phyloP scores from a whole-genome alignment of 2,329 filamentous ascomycete species.

The Diaporthe helianthi region DNA sequence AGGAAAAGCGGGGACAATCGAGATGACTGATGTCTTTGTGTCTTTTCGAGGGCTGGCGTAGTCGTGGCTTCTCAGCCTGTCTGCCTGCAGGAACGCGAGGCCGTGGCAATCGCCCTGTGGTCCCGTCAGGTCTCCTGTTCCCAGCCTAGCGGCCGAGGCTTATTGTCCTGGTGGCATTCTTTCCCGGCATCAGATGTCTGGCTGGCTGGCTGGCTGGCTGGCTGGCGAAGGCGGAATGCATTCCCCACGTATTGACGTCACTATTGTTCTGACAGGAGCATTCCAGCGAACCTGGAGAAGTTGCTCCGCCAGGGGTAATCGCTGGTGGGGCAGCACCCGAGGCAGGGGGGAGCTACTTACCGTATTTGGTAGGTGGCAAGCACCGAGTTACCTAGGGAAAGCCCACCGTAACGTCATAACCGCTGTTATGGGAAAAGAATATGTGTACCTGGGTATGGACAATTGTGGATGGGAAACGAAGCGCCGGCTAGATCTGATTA shows the following conservation, averaged over 20 bases:
- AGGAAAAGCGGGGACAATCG: constrained; percentile 18
- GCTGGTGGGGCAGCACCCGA: not conserved
- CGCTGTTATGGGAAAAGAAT: not conserved
- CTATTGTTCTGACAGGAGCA: not conserved
- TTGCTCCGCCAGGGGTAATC: constrained; percentile 7
- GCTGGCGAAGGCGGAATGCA: not conserved
- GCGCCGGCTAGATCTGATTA: constrained; percentile 4
- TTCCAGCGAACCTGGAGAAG: not conserved
- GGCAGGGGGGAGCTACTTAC: constrained; percentile 7
- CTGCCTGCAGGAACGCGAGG: constrained; percentile 13
- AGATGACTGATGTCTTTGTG: not conserved
- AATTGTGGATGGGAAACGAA: not conserved
- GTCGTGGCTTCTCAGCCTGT: constrained; percentile 6
- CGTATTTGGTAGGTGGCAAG: constrained; percentile 17
- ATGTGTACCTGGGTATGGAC: too few relatives aligned
- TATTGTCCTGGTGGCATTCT: not conserved
- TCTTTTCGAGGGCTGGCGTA: not conserved
- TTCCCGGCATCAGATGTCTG: not conserved
- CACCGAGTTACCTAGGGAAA: not conserved
- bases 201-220: not conserved
- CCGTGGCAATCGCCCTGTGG: constrained; percentile 4
- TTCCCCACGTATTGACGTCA: constrained; percentile 2
- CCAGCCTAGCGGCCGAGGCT: not conserved
- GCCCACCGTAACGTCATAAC: constrained; percentile 21
- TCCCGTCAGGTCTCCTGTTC: not conserved